A percentile compares a stretch with the other conserved stretches of the same genome.
phyloP scores from a whole-genome alignment of 345 rosid species.

The Ceriops decandra region DNA sequence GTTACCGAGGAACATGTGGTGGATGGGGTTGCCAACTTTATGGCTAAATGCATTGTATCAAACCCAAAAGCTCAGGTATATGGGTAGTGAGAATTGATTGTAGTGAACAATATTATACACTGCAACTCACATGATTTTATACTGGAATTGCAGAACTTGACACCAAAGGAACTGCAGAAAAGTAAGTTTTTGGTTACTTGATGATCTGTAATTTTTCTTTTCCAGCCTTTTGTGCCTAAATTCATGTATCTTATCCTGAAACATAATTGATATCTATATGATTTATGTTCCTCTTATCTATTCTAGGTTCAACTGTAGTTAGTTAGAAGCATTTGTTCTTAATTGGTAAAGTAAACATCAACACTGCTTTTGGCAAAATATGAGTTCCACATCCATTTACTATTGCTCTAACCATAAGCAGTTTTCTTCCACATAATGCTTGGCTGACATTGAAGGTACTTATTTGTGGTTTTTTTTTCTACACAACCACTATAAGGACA shows the following conservation, averaged over 20 bases:
- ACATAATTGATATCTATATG: not conserved
- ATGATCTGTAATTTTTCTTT: conserved; percentile 5
- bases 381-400: too few relatives aligned
- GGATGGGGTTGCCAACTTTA: conserved; percentile 86
- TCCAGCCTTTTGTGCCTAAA: not conserved
- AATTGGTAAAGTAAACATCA: not conserved
- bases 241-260: not conserved
- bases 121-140: conserved; percentile 22
- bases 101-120: not conserved
- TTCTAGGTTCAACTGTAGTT: not conserved
- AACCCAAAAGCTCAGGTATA: conserved; percentile 76
- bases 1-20: conserved; percentile 76
- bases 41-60: conserved; percentile 83
- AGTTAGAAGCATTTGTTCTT: not conserved
- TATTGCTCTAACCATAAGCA: too few relatives aligned
- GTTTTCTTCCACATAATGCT: too few relatives aligned
- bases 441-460: too few relatives aligned
- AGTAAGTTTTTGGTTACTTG: conserved; percentile 36
- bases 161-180: conserved; percentile 83
- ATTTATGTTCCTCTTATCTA: not conserved
- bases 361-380: too few relatives aligned
- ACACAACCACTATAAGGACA: not conserved
- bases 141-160: conserved; percentile 52
- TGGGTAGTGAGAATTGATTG: not conserved
- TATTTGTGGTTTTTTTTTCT: too few relatives aligned